Conservation (phyloP, 2,329 filamentous ascomycete genomes). For the Calonectria crousiana region DNA sequence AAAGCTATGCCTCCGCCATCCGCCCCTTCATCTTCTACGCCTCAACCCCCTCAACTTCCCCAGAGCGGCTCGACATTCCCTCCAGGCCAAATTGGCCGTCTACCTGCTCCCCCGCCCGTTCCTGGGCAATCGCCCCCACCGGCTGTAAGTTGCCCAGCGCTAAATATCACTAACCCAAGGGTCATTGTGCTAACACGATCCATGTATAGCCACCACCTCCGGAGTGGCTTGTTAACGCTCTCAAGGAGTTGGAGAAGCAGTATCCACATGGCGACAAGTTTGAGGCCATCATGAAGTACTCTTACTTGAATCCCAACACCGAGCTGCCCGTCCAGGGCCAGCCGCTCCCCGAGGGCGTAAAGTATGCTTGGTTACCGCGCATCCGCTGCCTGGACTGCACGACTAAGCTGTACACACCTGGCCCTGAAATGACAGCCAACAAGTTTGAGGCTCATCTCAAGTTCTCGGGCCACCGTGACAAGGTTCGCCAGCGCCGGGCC, state of each 20-base stretch:
- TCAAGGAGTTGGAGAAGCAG: constrained; percentile 76
- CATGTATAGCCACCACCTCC: constrained; percentile 79
- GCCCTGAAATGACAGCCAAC: constrained; percentile 84
- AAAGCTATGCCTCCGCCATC: constrained; percentile 54
- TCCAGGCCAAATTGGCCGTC: constrained; percentile 71
- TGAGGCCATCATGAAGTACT: constrained; percentile 92
- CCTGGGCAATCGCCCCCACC: constrained; percentile 67
- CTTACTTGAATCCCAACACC: constrained; percentile 79
- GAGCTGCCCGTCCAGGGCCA: constrained; percentile 72
- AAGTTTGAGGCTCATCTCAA: constrained; percentile 95
- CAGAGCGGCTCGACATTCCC: constrained; percentile 53
- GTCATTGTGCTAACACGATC: constrained; percentile 31
- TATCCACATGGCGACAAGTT: constrained; percentile 85
- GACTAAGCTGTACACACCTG: constrained; percentile 92
- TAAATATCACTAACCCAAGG: background rate
- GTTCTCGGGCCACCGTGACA: constrained; percentile 83
- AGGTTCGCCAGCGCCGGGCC: constrained; percentile 61
- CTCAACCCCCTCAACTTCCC: constrained; percentile 50
- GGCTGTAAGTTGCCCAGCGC: constrained; percentile 66
- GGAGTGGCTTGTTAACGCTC: constrained; percentile 82
- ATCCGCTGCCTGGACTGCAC: constrained; percentile 95
- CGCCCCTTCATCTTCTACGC: constrained; percentile 51
- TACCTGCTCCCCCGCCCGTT: constrained; percentile 74
- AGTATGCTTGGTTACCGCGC: constrained; percentile 86
- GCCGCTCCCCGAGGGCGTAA: constrained; percentile 72